phyloP scores from a whole-genome alignment of 805 yeast genomes.

The Candida pini region DNA sequence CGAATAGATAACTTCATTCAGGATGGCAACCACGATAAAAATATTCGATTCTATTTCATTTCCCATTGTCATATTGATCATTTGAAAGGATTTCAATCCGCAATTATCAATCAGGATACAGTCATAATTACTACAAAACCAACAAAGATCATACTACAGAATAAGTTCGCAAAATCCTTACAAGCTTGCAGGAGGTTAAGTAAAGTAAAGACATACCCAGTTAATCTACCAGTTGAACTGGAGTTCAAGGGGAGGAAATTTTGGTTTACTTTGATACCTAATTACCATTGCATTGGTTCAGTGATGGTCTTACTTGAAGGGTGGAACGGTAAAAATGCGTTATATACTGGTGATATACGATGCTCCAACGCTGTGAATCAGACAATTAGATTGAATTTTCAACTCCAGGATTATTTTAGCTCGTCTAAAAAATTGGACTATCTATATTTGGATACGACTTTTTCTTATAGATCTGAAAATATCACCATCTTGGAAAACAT shows the following conservation, averaged over 20 bases:
- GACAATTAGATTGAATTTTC: slow-evolving; percentile 3
- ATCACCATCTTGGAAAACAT: slow-evolving; percentile 11
- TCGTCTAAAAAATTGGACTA: slow-evolving; percentile 2
- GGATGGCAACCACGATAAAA: not conserved
- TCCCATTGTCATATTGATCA: slow-evolving; percentile 18
- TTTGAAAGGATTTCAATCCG: slow-evolving; percentile 3
- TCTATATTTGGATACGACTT: slow-evolving; percentile 18
- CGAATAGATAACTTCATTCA: slow-evolving; percentile 11
- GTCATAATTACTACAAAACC: slow-evolving; percentile 3
- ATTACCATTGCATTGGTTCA: slow-evolving; percentile 18
- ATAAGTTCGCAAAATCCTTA: not conserved
- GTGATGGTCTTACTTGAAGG: slow-evolving; percentile 10
- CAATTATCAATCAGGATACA: not conserved
- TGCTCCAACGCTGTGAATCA: slow-evolving; percentile 6
- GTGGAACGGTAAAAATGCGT: not conserved
- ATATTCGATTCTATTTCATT: slow-evolving; percentile 10
- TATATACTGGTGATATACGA: slow-evolving; percentile 18
- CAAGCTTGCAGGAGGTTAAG: too few species aligned
- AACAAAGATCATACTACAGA: slow-evolving; percentile 1
- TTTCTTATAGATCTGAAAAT: slow-evolving; percentile 9
- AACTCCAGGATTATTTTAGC: not conserved
- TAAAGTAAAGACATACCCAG: not conserved
- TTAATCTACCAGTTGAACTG: not conserved
- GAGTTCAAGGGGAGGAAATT: too few species aligned
- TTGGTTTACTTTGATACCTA: slow-evolving; percentile 11